Evolutionary conservation across 768 basidiomycete genomes (phyloP).

Genomic region (Kwoniella dejecticola): DNA sequence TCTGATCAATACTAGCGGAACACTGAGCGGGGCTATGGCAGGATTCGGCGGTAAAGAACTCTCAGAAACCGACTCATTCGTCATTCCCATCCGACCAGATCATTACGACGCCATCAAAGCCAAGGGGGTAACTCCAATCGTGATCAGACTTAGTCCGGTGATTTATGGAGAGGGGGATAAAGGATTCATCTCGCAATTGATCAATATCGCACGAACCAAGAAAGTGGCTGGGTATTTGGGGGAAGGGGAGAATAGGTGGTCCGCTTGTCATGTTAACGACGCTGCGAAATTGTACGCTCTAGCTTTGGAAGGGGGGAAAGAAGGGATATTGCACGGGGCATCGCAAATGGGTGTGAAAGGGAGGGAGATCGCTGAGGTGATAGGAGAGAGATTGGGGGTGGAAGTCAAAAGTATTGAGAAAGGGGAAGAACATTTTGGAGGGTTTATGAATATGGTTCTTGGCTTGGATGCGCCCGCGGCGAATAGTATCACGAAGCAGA

Average conservation of each 20-base stretch:
- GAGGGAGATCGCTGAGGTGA: not conserved
- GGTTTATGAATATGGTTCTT: not conserved
- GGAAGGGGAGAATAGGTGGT: slow-evolving; percentile 29
- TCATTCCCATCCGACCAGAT: slow-evolving; percentile 14
- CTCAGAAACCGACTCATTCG: not conserved
- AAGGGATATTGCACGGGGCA: not conserved
- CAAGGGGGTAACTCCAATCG: not conserved
- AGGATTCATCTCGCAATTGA: slow-evolving; percentile 25
- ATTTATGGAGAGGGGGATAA: slow-evolving; percentile 19
- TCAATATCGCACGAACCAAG: slow-evolving; percentile 15
- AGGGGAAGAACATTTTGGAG: not conserved
- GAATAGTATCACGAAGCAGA: not conserved
- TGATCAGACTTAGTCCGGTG: too few species aligned
- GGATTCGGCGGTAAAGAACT: not conserved
- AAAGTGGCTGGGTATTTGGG: slow-evolving; percentile 22
- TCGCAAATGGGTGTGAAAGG: not conserved
- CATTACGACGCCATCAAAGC: not conserved
- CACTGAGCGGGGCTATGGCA: not conserved
- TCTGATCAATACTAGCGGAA: not conserved
- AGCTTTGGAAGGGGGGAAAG: slow-evolving; percentile 34
- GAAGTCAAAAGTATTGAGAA: not conserved
- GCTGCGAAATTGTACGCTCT: slow-evolving; percentile 35
- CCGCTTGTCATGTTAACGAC: slow-evolving; percentile 38
- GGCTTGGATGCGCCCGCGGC: not conserved
- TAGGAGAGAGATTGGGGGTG: too few species aligned